A percentile compares a stretch with the other conserved stretches of the same genome.
Evolutionary conservation across 176 grass and related monocot species (phyloP).

Genomic region (Avena sativa): DNA sequence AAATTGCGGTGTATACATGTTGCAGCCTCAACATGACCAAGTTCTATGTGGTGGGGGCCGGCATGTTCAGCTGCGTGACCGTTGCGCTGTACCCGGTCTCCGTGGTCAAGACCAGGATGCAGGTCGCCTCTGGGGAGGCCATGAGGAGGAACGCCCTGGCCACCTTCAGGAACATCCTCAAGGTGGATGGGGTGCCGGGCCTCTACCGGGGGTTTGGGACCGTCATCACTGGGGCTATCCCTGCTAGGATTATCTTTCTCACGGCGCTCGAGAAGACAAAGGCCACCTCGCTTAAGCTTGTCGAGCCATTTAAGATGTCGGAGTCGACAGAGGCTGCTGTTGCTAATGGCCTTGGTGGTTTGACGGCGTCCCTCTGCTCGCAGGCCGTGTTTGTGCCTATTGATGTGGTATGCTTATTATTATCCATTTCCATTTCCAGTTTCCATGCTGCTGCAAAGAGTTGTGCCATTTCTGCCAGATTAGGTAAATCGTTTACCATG

Average conservation of each 20-base stretch:
- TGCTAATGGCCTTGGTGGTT: conserved; percentile 83
- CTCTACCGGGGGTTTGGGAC: conserved; percentile 91
- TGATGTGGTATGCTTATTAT: conserved; percentile 76
- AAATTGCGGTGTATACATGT: conserved; percentile 37
- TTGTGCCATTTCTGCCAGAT: conserved; percentile 14
- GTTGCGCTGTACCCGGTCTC: conserved; percentile 84
- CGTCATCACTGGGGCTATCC: conserved; percentile 84
- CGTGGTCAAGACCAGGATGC: conserved; percentile 97
- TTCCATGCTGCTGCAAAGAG: conserved; percentile 24
- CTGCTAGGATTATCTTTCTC: conserved; percentile 91
- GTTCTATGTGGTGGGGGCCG: conserved; percentile 85
- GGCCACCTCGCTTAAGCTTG: conserved; percentile 66
- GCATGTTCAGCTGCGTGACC: conserved; percentile 88
- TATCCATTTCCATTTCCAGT: neutral
- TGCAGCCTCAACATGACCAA: conserved; percentile 97
- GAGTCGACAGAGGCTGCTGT: conserved; percentile 76
- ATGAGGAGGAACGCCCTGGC: conserved; percentile 78
- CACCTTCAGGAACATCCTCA: conserved; percentile 81
- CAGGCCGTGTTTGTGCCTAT: conserved; percentile 94
- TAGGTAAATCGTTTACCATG: conserved; percentile 21
- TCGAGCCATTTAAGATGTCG: conserved; percentile 73
- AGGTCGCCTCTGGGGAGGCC: conserved; percentile 86
- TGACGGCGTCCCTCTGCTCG: conserved; percentile 77
- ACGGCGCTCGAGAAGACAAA: conserved; percentile 87
- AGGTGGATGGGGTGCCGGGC: conserved; percentile 73